Evolutionary conservation across 306 rosid genomes (phyloP).

Genomic region (Cicer cuneatum): DNA sequence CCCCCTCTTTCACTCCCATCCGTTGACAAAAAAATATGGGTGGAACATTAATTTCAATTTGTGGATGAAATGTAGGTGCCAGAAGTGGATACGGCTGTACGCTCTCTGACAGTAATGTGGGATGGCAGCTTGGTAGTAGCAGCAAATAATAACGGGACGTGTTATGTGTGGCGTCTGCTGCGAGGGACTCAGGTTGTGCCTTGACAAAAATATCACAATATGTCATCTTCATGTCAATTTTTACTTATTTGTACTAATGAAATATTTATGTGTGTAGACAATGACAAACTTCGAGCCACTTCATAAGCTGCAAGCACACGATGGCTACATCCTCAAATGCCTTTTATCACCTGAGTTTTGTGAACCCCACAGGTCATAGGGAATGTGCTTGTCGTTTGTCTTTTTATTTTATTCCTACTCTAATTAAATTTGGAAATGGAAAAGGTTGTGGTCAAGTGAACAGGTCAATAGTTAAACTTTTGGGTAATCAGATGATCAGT

Average conservation of each 20-base stretch:
- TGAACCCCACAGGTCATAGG: slow-evolving; percentile 86
- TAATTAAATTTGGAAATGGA: background rate
- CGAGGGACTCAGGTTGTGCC: slow-evolving; percentile 87
- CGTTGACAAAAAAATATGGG: slow-evolving; percentile 11
- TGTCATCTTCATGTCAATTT: slow-evolving; percentile 9
- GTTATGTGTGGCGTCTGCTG: slow-evolving; percentile 97
- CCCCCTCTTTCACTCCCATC: slow-evolving; percentile 22
- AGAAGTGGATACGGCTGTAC: slow-evolving; percentile 97
- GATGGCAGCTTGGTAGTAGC: slow-evolving; percentile 99
- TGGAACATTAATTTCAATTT: slow-evolving; percentile 41
- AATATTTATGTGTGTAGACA: slow-evolving; percentile 65
- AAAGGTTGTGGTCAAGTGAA: slow-evolving; percentile 12
- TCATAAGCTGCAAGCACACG: slow-evolving; percentile 98
- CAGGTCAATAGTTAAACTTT: slow-evolving; percentile 4
- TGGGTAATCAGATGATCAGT: slow-evolving; percentile 9
- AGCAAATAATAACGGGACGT: slow-evolving; percentile 96
- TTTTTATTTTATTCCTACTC: slow-evolving; percentile 10
- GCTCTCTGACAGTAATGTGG: slow-evolving; percentile 98
- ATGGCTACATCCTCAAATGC: slow-evolving; percentile 93
- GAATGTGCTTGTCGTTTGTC: slow-evolving; percentile 24
- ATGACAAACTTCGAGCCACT: slow-evolving; percentile 99
- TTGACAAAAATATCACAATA: slow-evolving; percentile 32
- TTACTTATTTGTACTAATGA: slow-evolving; percentile 40
- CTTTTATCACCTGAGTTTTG: slow-evolving; percentile 97
- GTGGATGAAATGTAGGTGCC: slow-evolving; percentile 74